phyloP scores from a whole-genome alignment of 495 filamentous ascomycete species.

The Neurospora cerealis region DNA sequence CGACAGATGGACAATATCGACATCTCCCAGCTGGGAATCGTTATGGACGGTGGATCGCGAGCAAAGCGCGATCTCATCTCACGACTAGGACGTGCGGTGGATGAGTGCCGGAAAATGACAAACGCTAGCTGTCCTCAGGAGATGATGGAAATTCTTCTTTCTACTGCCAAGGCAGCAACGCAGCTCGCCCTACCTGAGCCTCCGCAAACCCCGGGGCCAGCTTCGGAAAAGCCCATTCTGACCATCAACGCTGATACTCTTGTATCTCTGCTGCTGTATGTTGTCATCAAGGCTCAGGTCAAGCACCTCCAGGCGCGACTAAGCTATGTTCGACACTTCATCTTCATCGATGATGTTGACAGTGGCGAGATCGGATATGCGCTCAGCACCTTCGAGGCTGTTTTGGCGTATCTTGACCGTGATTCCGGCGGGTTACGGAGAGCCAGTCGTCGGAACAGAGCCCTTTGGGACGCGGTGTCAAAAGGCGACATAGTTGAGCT shows the following conservation, averaged over 20 bases:
- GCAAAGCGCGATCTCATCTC: conserved; percentile 64
- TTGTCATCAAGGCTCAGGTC: conserved; percentile 87
- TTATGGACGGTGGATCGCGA: conserved; percentile 58
- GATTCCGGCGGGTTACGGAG: conserved; percentile 73
- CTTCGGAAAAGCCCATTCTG: conserved; percentile 42
- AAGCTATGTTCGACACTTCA: conserved; percentile 89
- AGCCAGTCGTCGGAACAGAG: conserved; percentile 76
- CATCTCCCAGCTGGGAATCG: conserved; percentile 85
- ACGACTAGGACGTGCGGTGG: conserved; percentile 66
- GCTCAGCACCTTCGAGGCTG: conserved; percentile 91
- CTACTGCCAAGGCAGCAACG: conserved; percentile 80
- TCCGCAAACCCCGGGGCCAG: conserved; percentile 17
- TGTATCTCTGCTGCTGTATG: conserved; percentile 82
- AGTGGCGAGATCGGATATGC: conserved; percentile 96
- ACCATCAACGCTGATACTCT: conserved; percentile 94
- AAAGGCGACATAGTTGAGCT: conserved; percentile 65
- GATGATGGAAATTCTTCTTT: conserved; percentile 81
- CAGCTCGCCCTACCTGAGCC: conserved; percentile 39
- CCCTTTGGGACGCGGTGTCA: conserved; percentile 78
- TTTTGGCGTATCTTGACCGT: conserved; percentile 77
- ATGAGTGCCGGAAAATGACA: conserved; percentile 81
- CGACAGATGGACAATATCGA: conserved; percentile 89
- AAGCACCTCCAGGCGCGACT: conserved; percentile 80
- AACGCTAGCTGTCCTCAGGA: conserved; percentile 82
- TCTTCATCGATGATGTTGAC: conserved; percentile 95